Base-by-base conservation (phyloP, 257 asterid genomes). In the Thymus mandschuricus region DNA sequence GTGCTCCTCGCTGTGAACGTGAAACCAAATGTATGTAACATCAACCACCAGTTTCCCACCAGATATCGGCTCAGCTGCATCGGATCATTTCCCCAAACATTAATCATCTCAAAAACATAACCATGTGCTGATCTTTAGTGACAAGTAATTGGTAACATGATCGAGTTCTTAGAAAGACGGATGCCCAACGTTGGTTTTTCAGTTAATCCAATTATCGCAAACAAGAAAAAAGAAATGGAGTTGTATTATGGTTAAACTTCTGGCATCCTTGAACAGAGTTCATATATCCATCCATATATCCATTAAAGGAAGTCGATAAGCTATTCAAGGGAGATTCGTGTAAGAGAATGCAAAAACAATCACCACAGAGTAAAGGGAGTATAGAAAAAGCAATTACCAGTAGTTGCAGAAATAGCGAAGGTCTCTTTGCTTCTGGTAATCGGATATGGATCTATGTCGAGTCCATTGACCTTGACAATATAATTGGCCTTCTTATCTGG, bases 361-460 rank as follows among this genome's bases (percentile, higher is more conserved):
- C 7, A 59, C 60, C 27, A 33, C 9, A 66, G 49, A 59, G 5
- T 58, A 34, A 1, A 64, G 72, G 44, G 66, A 50, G 55, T 10
- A 51, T 10, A 51, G 31, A 52, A 34, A 28, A 68, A 51, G 31
- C 51, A 31, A 21, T 76, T 85, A 91, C 97, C 82, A 57, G 98
- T 85, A 29, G 87, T 69, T 33, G 97, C 98, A 74, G 75, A 27
- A 58, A 94, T 81, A n/a, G 78, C 71, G 63, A 91, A 94, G 60
- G 88, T 86, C 6, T 73, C 54, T 77, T 80, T 76, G 78, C 88
- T 85, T 60, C 80, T 84, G 38, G 77, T 41, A 29, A 91, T 80
- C 4, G 98, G 97, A 79, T 74, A 89, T 5, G 98, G 98, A 11
- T 80, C 40, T 15, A 94, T 89, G 2, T 89, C 95, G 11, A 91